Evolutionary conservation across 1,284 basidiomycete genomes (phyloP).

Genomic region (Inonotus hispidus): DNA sequence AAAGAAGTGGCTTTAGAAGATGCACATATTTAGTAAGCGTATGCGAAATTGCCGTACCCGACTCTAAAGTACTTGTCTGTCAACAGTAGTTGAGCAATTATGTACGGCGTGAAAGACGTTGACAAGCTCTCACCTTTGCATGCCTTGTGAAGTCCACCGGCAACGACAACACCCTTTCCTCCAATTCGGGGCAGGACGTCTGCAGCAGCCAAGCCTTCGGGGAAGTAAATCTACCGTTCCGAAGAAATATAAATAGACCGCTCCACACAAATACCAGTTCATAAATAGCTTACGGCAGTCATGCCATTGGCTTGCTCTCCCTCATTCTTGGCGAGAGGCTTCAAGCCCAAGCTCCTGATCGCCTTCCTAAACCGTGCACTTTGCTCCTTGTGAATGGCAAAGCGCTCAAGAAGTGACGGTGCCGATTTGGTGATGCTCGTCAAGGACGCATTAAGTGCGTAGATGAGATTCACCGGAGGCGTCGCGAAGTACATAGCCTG

Average conservation of each 20-base stretch:
- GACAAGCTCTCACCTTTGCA: constrained; percentile 60
- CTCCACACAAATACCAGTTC: not conserved
- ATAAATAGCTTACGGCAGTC: constrained; percentile 59
- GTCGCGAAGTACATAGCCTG: constrained; percentile 88
- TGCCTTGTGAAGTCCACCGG: constrained; percentile 84
- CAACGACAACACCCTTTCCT: constrained; percentile 74
- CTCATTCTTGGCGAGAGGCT: constrained; percentile 58
- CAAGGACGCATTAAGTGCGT: constrained; percentile 83
- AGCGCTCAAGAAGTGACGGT: constrained; percentile 74
- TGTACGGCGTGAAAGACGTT: not conserved
- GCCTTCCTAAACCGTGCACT: constrained; percentile 73
- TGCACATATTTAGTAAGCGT: not conserved
- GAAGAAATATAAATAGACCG: not conserved
- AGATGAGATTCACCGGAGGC: constrained; percentile 90
- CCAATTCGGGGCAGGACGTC: constrained; percentile 72
- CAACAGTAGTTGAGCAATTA: not conserved
- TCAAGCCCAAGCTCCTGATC: constrained; percentile 68
- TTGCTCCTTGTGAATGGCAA: constrained; percentile 71
- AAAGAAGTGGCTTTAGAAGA: not conserved
- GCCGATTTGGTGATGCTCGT: constrained; percentile 58
- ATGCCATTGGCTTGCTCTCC: constrained; percentile 85
- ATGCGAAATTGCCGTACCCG: constrained; percentile 39
- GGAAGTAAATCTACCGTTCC: constrained; percentile 60
- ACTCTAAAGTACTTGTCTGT: constrained; percentile 78
- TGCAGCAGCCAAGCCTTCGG: constrained; percentile 65